These are phyloP conservation scores for Oryza officinalis DNA, from an alignment of 176 grass and related monocot genomes.

Conservation along the genomic window DNA sequence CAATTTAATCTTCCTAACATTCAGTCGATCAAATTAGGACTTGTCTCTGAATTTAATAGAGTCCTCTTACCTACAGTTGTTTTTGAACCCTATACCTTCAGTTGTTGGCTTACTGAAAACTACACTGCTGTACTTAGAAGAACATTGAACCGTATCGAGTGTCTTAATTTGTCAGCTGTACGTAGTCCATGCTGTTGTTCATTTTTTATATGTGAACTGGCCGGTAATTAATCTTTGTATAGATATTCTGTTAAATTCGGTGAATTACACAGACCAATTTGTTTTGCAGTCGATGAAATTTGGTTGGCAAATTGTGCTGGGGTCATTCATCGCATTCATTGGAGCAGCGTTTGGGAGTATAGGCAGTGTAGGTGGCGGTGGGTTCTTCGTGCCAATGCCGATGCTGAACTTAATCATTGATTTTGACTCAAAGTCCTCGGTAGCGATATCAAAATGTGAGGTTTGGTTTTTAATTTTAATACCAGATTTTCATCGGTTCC, in stretches of 20 bases:
- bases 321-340: slow-evolving; percentile 44
- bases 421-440: slow-evolving; percentile 63
- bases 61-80: too few relatives aligned
- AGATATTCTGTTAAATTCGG: background rate
- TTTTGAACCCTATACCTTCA: too few relatives aligned
- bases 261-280: background rate
- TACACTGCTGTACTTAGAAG: background rate
- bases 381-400: slow-evolving; percentile 60
- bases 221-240: background rate
- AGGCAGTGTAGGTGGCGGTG: slow-evolving; percentile 54
- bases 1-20: background rate
- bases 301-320: slow-evolving; percentile 48
- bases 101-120: background rate
- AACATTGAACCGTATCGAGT: too few relatives aligned
- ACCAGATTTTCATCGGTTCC: too few relatives aligned
- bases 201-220: background rate
- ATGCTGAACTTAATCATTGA: slow-evolving; percentile 57
- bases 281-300: slow-evolving; percentile 39
- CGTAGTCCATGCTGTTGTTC: too few relatives aligned
- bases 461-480: background rate
- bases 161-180: too few relatives aligned
- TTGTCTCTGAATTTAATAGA: background rate
- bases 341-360: slow-evolving; percentile 61
- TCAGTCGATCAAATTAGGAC: background rate
- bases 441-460: slow-evolving; percentile 65